Base-by-base conservation (phyloP, 768 basidiomycete genomes). In the Hygrocybe coccinea region DNA sequence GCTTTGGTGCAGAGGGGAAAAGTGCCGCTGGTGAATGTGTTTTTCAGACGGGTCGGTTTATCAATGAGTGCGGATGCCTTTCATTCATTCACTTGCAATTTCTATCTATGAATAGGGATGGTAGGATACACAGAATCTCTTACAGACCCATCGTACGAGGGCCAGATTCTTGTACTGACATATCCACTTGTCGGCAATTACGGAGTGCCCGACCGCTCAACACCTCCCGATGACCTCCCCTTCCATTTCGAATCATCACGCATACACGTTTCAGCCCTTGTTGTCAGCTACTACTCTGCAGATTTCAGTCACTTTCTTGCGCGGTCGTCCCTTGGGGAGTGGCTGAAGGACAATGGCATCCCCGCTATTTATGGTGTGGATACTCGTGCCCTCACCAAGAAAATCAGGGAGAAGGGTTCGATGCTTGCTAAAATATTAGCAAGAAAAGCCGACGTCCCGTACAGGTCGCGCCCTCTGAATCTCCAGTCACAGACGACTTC, bases 101-200 rank as follows among this genome's bases (percentile, higher is more conserved):
- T 25, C 52, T 53, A 50, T 55, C 60, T 61, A 56, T 65, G 56
- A 43, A 59, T 52, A 99, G 97, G 97, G 54, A 98, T 99, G 95
- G 94, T 98, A 55, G 97, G 97, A 29, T 99, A 99, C 72, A 93
- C 92, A 36, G 97, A 98, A 66, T 97, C 95, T 17, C 76, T 98
- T 62, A 99, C 97, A 44, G 97, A 98, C 70, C 97, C 97, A 17
- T 98, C 95, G 1, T 99, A 99, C 72, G 87, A 95, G 70, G 93
- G 94, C 35, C 97, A 98, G 72, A 98, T 99, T 67, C 87, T 99
- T 56, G 85, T 99, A 60, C 80, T 98, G 62, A 98, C 97, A 1
- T 98, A 98, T 74, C 97, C 97, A 12, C 79, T 99, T 63, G 77
- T 98, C 60, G 97, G 97, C 36, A 98, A 97, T 69, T 99, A 99